Evolutionary conservation across 208 protist genomes (phyloP).

Genomic region (Tritrichomonas foetus): DNA sequence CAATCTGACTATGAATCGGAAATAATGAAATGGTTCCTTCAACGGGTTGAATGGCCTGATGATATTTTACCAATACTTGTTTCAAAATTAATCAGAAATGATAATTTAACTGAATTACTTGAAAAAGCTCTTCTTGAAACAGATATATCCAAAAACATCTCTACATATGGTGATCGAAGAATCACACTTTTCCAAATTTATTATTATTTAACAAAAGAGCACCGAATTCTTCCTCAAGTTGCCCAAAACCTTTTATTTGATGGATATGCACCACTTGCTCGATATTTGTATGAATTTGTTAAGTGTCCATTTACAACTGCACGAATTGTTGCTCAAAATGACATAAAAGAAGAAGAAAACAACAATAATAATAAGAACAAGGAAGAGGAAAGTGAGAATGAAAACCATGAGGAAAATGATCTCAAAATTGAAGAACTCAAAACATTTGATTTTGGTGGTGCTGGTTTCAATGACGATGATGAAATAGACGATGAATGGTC

Average conservation of each 20-base stretch:
- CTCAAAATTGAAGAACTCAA: background rate
- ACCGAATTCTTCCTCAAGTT: background rate
- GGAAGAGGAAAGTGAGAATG: background rate
- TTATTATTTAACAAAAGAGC: background rate
- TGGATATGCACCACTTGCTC: background rate
- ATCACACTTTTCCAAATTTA: background rate
- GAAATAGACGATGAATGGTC: too few species aligned
- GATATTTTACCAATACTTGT: slow-evolving; percentile 1
- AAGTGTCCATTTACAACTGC: background rate
- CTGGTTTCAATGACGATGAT: background rate
- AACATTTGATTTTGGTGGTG: background rate
- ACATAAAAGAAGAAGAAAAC: background rate
- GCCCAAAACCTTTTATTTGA: background rate
- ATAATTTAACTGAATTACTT: background rate
- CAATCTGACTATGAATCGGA: background rate
- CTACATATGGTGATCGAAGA: background rate
- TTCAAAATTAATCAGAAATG: background rate
- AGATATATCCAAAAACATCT: background rate
- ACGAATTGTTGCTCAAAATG: background rate
- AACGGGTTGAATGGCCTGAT: background rate
- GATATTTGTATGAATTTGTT: background rate
- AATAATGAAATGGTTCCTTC: background rate
- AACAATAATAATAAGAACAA: background rate
- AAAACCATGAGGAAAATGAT: background rate
- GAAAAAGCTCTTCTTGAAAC: background rate